phyloP scores from a whole-genome alignment of 164 flowering plant species.

The Liriodendron chinense region DNA sequence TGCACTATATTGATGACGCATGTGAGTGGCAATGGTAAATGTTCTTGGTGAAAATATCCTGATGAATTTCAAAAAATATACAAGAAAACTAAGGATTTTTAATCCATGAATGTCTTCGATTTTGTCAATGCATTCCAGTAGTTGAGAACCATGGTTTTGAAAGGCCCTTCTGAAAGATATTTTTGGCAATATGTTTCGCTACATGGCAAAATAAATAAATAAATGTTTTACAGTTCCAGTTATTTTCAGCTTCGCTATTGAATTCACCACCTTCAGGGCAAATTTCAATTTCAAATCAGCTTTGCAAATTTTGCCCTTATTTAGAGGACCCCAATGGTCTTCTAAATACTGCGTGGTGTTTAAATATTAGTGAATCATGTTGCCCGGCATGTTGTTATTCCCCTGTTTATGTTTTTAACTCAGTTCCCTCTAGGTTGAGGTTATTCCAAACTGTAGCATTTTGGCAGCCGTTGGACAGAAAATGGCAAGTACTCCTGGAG shows the following conservation, averaged over 20 bases:
- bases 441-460: slow-evolving; percentile 87
- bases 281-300: background rate
- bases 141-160: no score
- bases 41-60: background rate
- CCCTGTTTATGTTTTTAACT: background rate
- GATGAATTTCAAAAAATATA: background rate
- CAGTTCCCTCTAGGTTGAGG: slow-evolving; percentile 55
- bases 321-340: background rate
- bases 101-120: no score
- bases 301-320: background rate
- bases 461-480: slow-evolving; percentile 97
- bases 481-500: slow-evolving; percentile 99
- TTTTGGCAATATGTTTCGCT: no score
- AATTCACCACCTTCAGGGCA: background rate
- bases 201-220: no score
- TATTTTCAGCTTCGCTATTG: background rate
- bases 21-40: background rate
- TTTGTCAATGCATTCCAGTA: no score
- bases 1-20: background rate
- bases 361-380: background rate
- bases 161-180: no score
- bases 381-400: background rate
- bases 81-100: background rate
- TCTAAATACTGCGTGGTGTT: background rate
- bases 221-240: no score